Percentiles rank a stretch among this genome's conserved stretches.
Conservation (phyloP, 148 eudicot genomes). For the Vaccinium vitisidaea region DNA sequence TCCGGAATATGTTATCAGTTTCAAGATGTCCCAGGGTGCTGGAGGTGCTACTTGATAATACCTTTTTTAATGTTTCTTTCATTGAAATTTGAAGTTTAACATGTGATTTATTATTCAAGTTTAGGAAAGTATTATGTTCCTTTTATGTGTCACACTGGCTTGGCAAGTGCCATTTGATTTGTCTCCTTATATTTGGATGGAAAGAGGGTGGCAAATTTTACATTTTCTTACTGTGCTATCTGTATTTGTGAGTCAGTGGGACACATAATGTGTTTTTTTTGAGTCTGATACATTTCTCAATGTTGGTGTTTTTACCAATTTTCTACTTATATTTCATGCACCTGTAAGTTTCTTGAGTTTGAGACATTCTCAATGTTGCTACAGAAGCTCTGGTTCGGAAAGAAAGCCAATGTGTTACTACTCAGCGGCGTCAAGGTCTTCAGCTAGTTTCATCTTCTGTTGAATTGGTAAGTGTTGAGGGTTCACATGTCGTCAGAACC, state of each 20-base stretch:
- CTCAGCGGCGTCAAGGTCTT: conserved; percentile 19
- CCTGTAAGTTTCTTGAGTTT: background rate
- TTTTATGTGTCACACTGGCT: background rate
- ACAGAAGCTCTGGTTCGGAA: conserved; percentile 20
- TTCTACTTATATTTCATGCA: background rate
- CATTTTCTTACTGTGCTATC: background rate
- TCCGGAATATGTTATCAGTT: conserved; percentile 38
- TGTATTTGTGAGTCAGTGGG: background rate
- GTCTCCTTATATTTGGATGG: background rate
- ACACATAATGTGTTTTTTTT: background rate
- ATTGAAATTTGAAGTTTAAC: background rate
- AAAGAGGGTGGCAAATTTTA: background rate
- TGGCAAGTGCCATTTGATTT: background rate
- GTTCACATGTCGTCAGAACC: background rate
- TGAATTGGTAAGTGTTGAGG: conserved; percentile 26
- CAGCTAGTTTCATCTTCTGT: conserved; percentile 18
- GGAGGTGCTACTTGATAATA: conserved; percentile 26
- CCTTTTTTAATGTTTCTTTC: background rate
- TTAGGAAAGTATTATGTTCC: background rate
- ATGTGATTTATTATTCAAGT: background rate
- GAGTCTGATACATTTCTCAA: background rate
- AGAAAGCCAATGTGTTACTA: conserved; percentile 19
- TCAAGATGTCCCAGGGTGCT: conserved; percentile 20
- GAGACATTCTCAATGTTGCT: background rate
- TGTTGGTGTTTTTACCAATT: background rate